A percentile compares a stretch with the other conserved stretches of the same genome.
phyloP scores from a whole-genome alignment of 2,329 filamentous ascomycete genomes.

The Ophiostoma tasmaniense region DNA sequence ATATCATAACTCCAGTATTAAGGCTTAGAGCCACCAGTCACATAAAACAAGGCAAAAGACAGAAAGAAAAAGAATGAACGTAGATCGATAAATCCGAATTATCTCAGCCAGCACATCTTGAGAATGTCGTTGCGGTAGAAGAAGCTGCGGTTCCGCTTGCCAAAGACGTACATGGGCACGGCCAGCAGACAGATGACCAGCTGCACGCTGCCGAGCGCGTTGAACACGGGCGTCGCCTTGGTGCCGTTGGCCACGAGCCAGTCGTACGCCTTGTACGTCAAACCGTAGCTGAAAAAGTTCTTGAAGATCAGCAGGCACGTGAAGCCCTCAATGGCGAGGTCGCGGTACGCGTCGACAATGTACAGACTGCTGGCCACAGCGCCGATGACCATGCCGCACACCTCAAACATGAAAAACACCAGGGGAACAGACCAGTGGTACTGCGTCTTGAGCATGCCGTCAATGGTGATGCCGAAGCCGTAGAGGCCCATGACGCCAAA shows the following conservation, averaged over 20 bases:
- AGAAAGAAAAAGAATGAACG: neutral
- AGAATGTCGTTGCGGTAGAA: conserved; percentile 69
- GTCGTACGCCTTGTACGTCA: conserved; percentile 76
- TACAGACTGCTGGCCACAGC: conserved; percentile 80
- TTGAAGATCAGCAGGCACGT: conserved; percentile 90
- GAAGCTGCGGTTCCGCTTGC: conserved; percentile 67
- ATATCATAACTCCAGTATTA: conserved; percentile 3
- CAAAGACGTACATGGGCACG: conserved; percentile 68
- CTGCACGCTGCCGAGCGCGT: conserved; percentile 67
- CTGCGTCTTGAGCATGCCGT: conserved; percentile 42
- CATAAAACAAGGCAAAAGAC: neutral
- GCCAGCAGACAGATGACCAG: conserved; percentile 65
- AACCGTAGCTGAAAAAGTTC: conserved; percentile 80
- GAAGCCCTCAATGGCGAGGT: conserved; percentile 79
- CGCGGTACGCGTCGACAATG: conserved; percentile 84
- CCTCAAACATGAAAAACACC: conserved; percentile 74
- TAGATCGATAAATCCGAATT: neutral
- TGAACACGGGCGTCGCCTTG: conserved; percentile 47
- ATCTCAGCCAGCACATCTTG: conserved; percentile 28
- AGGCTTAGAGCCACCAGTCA: neutral
- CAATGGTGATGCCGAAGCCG: conserved; percentile 70
- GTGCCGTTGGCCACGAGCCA: conserved; percentile 67
- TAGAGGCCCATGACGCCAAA: conserved; percentile 72
- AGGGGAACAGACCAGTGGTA: conserved; percentile 69
- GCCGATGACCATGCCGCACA: conserved; percentile 85